Percentiles rank a stretch among this genome's conserved stretches.
These are phyloP conservation scores for Microcos paniculata DNA, from an alignment of 345 rosid genomes.

Conservation along the genomic window DNA sequence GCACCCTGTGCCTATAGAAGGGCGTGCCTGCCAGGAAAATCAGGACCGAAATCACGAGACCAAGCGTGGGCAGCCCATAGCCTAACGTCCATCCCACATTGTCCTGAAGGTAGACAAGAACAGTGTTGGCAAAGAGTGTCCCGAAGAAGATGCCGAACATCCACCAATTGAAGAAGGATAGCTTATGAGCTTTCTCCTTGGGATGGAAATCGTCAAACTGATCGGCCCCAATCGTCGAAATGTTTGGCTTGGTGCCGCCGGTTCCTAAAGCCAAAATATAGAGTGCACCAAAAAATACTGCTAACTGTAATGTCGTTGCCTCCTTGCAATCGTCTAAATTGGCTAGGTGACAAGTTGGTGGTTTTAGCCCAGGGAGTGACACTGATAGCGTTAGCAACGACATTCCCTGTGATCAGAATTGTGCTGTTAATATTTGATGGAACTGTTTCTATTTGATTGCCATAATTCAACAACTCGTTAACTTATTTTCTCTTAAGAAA, in stretches of 20 bases:
- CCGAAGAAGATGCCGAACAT: conserved; percentile 91
- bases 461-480: too few species aligned
- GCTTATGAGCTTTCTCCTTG: conserved; percentile 68
- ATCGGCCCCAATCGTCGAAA: conserved; percentile 89
- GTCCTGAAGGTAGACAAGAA: conserved; percentile 86
- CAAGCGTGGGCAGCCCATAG: conserved; percentile 75
- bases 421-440: too few species aligned
- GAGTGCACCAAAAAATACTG: conserved; percentile 66
- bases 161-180: conserved; percentile 99
- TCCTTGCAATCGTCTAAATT: conserved; percentile 44
- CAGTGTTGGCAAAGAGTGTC: conserved; percentile 76
- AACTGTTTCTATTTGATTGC: too few species aligned
- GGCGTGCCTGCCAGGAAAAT: conserved; percentile 74
- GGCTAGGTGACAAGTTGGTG: conserved; percentile 48
- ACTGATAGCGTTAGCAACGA: conserved; percentile 62
- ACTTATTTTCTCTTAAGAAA: too few species aligned
- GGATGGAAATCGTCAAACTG: conserved; percentile 85
- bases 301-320: conserved; percentile 60
- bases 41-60: conserved; percentile 51
- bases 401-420: conserved; percentile 64
- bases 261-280: conserved; percentile 76
- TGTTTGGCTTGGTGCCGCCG: conserved; percentile 94
- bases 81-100: conserved; percentile 86
- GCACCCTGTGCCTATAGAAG: conserved; percentile 65
- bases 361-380: conserved; percentile 58